A percentile compares a stretch with the other conserved stretches of the same genome.
Evolutionary conservation across 371 early-diverging fungal genomes (phyloP).

Genomic region (Mucor velutinosus): DNA sequence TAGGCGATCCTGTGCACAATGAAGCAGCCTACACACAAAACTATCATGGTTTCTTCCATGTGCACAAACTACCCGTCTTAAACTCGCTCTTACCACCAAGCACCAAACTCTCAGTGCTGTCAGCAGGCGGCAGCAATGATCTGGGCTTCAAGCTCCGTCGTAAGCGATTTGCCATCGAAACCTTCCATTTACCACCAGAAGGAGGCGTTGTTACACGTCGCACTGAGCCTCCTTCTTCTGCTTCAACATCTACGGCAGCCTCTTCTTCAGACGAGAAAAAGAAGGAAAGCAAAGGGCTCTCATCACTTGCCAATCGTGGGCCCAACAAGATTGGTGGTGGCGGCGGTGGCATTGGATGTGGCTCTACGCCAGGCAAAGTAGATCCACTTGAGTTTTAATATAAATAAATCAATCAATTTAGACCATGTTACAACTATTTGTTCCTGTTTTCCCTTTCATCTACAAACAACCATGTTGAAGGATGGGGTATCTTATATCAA

Average conservation of each 20-base stretch:
- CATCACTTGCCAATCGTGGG: slow-evolving; percentile 26
- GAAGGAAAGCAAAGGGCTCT: slow-evolving; percentile 6
- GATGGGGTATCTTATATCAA: background rate
- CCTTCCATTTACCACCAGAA: slow-evolving; percentile 92
- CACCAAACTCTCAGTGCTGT: slow-evolving; percentile 68
- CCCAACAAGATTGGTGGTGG: slow-evolving; percentile 18
- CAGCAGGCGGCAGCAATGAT: slow-evolving; percentile 69
- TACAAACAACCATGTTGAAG: background rate
- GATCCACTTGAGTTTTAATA: slow-evolving; percentile 53
- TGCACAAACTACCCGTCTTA: slow-evolving; percentile 78
- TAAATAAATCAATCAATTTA: background rate
- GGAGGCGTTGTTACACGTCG: slow-evolving; percentile 77
- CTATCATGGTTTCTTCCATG: slow-evolving; percentile 90
- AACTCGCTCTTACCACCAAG: slow-evolving; percentile 80
- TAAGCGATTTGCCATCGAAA: slow-evolving; percentile 89
- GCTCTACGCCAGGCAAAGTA: slow-evolving; percentile 42
- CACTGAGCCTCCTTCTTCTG: slow-evolving; percentile 39
- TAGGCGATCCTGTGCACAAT: slow-evolving; percentile 52
- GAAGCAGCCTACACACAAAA: slow-evolving; percentile 61
- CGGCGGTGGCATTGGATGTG: slow-evolving; percentile 47
- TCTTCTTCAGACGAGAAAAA: slow-evolving; percentile 2
- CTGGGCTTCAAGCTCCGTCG: slow-evolving; percentile 85
- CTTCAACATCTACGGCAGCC: background rate
- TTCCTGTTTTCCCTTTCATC: background rate
- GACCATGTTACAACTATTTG: background rate